phyloP scores from a whole-genome alignment of 768 basidiomycete species.

The Cyclocybe cylindracea region DNA sequence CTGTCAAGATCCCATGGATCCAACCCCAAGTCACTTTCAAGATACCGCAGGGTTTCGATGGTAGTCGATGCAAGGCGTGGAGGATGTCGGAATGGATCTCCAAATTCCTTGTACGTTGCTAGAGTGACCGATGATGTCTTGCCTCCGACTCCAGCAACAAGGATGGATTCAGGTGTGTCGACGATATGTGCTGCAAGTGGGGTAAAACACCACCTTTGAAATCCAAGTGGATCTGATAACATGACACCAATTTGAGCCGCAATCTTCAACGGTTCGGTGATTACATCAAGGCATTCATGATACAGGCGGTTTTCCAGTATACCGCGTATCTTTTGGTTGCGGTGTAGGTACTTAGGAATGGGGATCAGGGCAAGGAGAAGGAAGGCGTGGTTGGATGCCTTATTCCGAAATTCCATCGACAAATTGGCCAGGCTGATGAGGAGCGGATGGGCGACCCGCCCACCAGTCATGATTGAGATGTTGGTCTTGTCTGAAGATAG shows the following conservation, averaged over 20 bases:
- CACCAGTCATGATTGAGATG: slow-evolving; percentile 26
- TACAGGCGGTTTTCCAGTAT: slow-evolving; percentile 21
- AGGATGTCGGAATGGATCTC: slow-evolving; percentile 26
- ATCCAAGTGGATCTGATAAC: slow-evolving; percentile 25
- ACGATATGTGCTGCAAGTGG: slow-evolving; percentile 25
- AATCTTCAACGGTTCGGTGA: slow-evolving; percentile 23
- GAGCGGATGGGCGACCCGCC: slow-evolving; percentile 27
- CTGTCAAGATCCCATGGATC: slow-evolving; percentile 24
- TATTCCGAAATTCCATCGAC: slow-evolving; percentile 21
- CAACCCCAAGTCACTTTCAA: slow-evolving; percentile 1
- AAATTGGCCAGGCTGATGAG: slow-evolving; percentile 32
- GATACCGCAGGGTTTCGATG: slow-evolving; percentile 10
- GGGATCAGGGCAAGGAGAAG: slow-evolving; percentile 27
- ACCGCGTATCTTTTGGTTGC: slow-evolving; percentile 16
- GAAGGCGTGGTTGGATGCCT: slow-evolving; percentile 29
- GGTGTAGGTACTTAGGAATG: slow-evolving; percentile 25
- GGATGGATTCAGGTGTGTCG: slow-evolving; percentile 28
- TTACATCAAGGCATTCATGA: slow-evolving; percentile 24
- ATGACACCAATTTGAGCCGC: slow-evolving; percentile 21
- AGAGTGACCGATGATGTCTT: slow-evolving; percentile 32
- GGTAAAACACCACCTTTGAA: slow-evolving; percentile 18
- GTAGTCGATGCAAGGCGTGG: slow-evolving; percentile 22
- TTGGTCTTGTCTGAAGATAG: slow-evolving; percentile 30
- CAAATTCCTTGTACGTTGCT: slow-evolving; percentile 29
- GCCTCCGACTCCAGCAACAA: slow-evolving; percentile 27